These are phyloP conservation scores for Puccinellia tenuiflora DNA, from an alignment of 176 grass and related monocot species.

Conservation along the genomic window DNA sequence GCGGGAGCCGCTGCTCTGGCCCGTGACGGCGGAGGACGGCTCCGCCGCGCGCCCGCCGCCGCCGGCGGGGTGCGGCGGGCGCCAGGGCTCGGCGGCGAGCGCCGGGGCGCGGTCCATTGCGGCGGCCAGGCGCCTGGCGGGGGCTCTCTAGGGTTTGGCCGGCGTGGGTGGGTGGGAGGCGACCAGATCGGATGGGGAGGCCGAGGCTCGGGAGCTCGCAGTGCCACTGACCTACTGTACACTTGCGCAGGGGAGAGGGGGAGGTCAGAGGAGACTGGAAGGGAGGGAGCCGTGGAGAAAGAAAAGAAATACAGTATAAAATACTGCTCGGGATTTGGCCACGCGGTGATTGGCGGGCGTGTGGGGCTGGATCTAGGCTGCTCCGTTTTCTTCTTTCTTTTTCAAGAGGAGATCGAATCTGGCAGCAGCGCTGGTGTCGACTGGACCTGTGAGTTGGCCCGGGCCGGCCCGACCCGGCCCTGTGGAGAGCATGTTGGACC, in stretches of 20 bases:
- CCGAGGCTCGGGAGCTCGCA: slow-evolving; percentile 34
- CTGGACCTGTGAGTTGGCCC: neutral
- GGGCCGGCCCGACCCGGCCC: neutral
- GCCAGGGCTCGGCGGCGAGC: slow-evolving; percentile 39
- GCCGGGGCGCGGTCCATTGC: slow-evolving; percentile 25
- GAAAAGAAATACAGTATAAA: neutral
- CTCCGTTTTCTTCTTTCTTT: neutral
- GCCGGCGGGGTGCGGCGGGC: slow-evolving; percentile 19
- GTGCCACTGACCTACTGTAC: slow-evolving; percentile 24
- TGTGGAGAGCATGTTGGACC: too few relatives aligned
- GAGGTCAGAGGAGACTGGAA: slow-evolving; percentile 15
- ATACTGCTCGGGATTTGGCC: slow-evolving; percentile 36
- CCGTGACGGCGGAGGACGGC: slow-evolving; percentile 54
- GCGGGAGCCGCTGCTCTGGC: slow-evolving; percentile 50
- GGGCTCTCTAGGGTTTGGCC: slow-evolving; percentile 32
- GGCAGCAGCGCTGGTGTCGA: neutral
- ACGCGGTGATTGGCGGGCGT: slow-evolving; percentile 34
- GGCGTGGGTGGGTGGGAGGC: neutral
- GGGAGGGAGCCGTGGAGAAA: neutral
- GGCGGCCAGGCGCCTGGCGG: neutral
- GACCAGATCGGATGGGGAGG: slow-evolving; percentile 46
- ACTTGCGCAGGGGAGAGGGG: neutral
- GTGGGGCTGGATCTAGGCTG: neutral
- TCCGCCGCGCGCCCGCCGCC: slow-evolving; percentile 12
- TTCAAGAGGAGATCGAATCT: neutral